Conservation (phyloP, 306 rosid genomes). For the Argentina anserina region DNA sequence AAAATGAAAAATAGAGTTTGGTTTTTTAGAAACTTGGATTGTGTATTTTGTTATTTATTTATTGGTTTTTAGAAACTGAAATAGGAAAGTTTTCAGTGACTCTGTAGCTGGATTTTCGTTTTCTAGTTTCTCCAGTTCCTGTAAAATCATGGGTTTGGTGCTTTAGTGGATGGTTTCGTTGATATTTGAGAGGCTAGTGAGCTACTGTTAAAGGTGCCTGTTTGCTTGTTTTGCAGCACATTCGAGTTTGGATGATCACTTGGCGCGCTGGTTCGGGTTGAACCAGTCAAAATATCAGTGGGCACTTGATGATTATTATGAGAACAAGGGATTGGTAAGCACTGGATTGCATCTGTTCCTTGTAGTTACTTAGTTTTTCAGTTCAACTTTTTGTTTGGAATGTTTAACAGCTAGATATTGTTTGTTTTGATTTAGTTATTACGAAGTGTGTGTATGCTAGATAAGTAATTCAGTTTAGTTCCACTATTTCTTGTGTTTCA, state of each 20-base stretch:
- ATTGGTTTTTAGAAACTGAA: conserved; percentile 12
- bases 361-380: neutral
- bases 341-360: conserved; percentile 10
- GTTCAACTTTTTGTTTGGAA: neutral
- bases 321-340: conserved; percentile 90
- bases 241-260: conserved; percentile 90
- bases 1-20: neutral
- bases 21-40: neutral
- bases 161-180: neutral
- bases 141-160: neutral
- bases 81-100: neutral
- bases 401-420: conserved; percentile 3
- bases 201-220: neutral
- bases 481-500: neutral
- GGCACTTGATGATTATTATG: conserved; percentile 95
- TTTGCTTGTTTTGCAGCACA: conserved; percentile 58
- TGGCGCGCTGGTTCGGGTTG: conserved; percentile 98
- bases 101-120: neutral
- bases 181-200: neutral
- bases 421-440: neutral
- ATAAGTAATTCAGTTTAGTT: neutral
- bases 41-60: neutral
- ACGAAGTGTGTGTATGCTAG: neutral
- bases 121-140: neutral
- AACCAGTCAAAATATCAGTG: conserved; percentile 97